Evolutionary conservation across 2,329 filamentous ascomycete genomes (phyloP).

Genomic region (Colletotrichum orbiculare): DNA sequence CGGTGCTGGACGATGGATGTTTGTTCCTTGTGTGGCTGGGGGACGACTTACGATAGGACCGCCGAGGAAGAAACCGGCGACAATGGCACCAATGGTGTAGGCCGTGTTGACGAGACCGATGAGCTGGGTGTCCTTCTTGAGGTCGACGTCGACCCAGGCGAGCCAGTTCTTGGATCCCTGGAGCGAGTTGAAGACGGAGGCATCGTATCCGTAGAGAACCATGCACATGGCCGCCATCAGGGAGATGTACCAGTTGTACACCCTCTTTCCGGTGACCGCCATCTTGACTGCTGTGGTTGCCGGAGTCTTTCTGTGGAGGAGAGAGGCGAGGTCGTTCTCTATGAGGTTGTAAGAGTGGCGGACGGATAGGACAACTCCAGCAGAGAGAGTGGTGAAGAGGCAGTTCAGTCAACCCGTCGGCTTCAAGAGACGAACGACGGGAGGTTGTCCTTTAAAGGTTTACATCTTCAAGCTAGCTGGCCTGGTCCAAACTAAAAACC

Average conservation of each 20-base stretch:
- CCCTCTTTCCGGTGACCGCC: conserved; percentile 29
- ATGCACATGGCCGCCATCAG: conserved; percentile 78
- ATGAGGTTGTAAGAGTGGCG: neutral
- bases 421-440: neutral
- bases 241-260: conserved; percentile 57
- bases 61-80: conserved; percentile 76
- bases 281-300: conserved; percentile 18
- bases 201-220: conserved; percentile 81
- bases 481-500: no score
- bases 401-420: neutral
- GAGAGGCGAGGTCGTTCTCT: neutral
- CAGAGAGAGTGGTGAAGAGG: conserved; percentile 10
- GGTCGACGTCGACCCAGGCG: conserved; percentile 67
- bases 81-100: conserved; percentile 77
- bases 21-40: no score
- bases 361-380: conserved; percentile 6
- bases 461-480: neutral
- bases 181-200: conserved; percentile 78
- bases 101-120: conserved; percentile 71
- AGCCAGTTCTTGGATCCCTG: conserved; percentile 76
- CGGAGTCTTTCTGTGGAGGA: neutral
- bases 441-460: conserved; percentile 23
- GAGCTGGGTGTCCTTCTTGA: conserved; percentile 56
- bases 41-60: conserved; percentile 64
- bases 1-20: neutral